These are phyloP conservation scores for sunflower (Helianthus annuus) DNA, from an alignment of 129 eudicot species.

Conservation along the genomic window HanXRQr2.0-SUNRISE NC_035435.2:170315572-170316071, in stretches of 20 bases:
- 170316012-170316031: conserved; percentile 21
- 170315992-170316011: conserved; percentile 6
- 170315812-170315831: conserved; percentile 41
- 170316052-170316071: neutral
- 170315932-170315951: neutral
- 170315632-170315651: conserved; percentile 79
- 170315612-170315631: neutral
- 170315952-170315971: neutral
- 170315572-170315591: neutral
- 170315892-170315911: conserved; percentile 58
- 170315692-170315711: conserved; percentile 71
- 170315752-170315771: neutral
- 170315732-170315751: conserved; percentile 50
- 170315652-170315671: conserved; percentile 86
- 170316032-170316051: neutral
- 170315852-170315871: conserved; percentile 95
- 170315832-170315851: conserved; percentile 90
- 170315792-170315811: neutral
- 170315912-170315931: conserved; percentile 47
- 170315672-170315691: conserved; percentile 73
- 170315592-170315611: neutral
- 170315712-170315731: conserved; percentile 74
- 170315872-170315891: conserved; percentile 67
- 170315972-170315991: conserved; percentile 8
- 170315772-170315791: neutral